Conservation (phyloP, 306 rosid species). For the Castanea crenata region DNA sequence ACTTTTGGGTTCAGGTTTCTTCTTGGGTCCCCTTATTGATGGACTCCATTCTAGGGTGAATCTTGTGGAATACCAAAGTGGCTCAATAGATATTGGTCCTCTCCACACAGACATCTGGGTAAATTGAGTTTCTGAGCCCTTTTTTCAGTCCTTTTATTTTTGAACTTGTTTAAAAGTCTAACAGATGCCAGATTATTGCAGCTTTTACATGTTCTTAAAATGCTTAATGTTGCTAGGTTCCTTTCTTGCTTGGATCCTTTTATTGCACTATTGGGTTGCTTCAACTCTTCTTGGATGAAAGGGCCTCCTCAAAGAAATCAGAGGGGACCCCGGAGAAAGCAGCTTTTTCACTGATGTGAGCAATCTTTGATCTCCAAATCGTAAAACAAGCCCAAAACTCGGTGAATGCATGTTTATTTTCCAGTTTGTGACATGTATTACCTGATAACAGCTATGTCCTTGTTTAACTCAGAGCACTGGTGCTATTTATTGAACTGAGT, state of each 20-base stretch:
- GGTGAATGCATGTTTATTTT: neutral
- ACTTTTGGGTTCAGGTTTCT: constrained; percentile 67
- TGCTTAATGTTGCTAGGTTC: constrained; percentile 47
- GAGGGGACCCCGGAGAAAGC: constrained; percentile 42
- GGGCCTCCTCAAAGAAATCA: constrained; percentile 27
- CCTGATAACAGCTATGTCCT: neutral
- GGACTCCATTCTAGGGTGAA: constrained; percentile 83
- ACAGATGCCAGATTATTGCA: too few species aligned
- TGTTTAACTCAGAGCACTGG: constrained; percentile 51
- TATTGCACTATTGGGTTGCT: constrained; percentile 71
- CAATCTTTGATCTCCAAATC: constrained; percentile 12
- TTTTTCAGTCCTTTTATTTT: neutral
- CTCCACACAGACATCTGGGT: constrained; percentile 71
- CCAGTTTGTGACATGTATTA: neutral
- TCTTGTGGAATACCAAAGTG: constrained; percentile 61
- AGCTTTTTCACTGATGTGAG: constrained; percentile 53
- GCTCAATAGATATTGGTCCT: constrained; percentile 51
- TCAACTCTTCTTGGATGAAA: constrained; percentile 65
- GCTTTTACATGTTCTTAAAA: neutral
- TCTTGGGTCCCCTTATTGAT: constrained; percentile 73
- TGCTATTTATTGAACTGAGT: constrained; percentile 67
- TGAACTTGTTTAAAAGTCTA: neutral
- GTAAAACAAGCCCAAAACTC: too few species aligned
- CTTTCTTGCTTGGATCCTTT: constrained; percentile 70
- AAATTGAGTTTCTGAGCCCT: neutral